phyloP scores from a whole-genome alignment of 371 early-diverging fungal genomes.

The Rhizomucor pusillus region DNA sequence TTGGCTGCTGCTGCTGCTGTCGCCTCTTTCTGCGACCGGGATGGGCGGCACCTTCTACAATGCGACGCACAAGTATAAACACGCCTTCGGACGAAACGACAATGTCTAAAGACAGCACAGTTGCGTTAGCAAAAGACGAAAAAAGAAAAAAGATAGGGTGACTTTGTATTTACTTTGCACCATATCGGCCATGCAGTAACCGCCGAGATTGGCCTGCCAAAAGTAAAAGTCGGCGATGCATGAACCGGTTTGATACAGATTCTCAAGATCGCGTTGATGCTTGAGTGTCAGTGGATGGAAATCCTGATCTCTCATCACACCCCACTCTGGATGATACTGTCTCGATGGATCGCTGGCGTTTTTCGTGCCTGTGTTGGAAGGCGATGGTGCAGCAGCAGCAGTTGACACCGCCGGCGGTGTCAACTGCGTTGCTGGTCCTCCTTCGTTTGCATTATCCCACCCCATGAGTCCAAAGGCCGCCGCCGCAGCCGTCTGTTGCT shows the following conservation, averaged over 20 bases:
- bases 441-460: no score
- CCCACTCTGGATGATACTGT: conserved; percentile 44
- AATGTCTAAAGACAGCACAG: conserved; percentile 17
- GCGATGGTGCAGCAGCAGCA: no score
- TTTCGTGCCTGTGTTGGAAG: background rate
- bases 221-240: conserved; percentile 43
- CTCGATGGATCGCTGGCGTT: conserved; percentile 1
- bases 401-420: no score
- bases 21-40: conserved; percentile 46
- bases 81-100: conserved; percentile 41
- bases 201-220: conserved; percentile 51
- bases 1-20: conserved; percentile 1
- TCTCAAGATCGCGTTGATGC: conserved; percentile 47
- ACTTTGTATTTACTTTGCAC: conserved; percentile 31
- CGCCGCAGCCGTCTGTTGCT: background rate
- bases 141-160: no score
- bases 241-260: conserved; percentile 22
- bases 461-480: background rate
- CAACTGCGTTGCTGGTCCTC: no score
- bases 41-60: conserved; percentile 47
- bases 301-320: conserved; percentile 38
- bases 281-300: conserved; percentile 45
- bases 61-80: conserved; percentile 35
- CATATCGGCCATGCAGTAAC: conserved; percentile 54
- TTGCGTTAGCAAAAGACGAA: background rate